phyloP scores from a whole-genome alignment of 2,329 filamentous ascomycete species.

The Ophiostoma fasciatum region DNA sequence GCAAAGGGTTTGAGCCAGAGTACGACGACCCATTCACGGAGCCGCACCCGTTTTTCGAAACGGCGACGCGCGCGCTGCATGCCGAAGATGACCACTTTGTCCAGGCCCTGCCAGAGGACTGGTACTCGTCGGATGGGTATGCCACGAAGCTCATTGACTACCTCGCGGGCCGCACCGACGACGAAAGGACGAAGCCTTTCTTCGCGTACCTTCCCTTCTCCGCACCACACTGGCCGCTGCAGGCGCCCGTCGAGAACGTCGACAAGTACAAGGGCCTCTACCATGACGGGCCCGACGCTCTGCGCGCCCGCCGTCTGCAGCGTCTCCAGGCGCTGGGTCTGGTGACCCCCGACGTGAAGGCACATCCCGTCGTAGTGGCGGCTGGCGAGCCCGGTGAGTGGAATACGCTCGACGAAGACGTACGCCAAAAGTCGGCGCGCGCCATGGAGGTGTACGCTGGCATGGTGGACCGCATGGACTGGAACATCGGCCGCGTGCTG shows the following conservation, averaged over 20 bases:
- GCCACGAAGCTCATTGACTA: too few relatives aligned
- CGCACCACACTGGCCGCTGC: slow-evolving; percentile 48
- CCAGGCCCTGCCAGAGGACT: too few relatives aligned
- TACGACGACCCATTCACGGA: slow-evolving; percentile 18
- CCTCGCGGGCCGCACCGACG: slow-evolving; percentile 26
- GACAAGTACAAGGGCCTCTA: slow-evolving; percentile 44
- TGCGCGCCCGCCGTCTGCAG: slow-evolving; percentile 36
- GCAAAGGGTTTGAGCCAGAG: slow-evolving; percentile 34
- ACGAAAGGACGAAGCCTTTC: slow-evolving; percentile 28
- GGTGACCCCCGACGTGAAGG: slow-evolving; percentile 32
- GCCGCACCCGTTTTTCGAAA: too few relatives aligned
- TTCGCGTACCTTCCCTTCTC: slow-evolving; percentile 48
- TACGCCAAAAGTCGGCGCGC: slow-evolving; percentile 30
- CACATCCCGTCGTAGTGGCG: slow-evolving; percentile 35
- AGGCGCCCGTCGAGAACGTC: slow-evolving; percentile 39
- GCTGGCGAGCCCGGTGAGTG: slow-evolving; percentile 31
- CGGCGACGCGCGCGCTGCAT: too few relatives aligned
- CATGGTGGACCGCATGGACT: slow-evolving; percentile 49
- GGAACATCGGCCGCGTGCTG: slow-evolving; percentile 43
- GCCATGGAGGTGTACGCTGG: slow-evolving; percentile 49
- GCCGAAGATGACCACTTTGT: too few relatives aligned
- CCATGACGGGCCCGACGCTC: slow-evolving; percentile 42
- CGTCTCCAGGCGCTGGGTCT: slow-evolving; percentile 42
- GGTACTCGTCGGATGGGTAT: too few relatives aligned
- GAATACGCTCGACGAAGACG: slow-evolving; percentile 29